These are phyloP conservation scores for Chlorella sorokiniana DNA, from an alignment of 139 green algal species.

Conservation along the genomic window DNA sequence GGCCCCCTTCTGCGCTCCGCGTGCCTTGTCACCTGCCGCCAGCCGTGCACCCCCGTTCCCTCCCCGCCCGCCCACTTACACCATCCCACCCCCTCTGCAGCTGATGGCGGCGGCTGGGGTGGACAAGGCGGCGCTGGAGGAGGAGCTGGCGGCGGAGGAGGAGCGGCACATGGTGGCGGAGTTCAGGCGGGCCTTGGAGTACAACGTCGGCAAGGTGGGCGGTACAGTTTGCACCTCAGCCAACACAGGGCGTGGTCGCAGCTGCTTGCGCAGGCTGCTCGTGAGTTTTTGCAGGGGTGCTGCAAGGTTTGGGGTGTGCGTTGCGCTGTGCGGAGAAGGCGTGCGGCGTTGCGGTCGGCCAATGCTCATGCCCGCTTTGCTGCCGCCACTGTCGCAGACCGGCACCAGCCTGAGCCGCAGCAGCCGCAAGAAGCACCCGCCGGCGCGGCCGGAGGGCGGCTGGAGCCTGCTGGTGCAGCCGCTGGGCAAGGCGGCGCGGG, in stretches of 20 bases:
- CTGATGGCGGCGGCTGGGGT: constrained; percentile 6
- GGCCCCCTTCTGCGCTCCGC: not conserved
- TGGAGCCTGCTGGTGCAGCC: constrained; percentile 54
- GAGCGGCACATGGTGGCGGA: constrained; percentile 43
- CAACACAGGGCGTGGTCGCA: not conserved
- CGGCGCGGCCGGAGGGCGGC: constrained; percentile 41
- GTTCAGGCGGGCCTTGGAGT: constrained; percentile 47
- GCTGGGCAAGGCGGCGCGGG: constrained; percentile 34
- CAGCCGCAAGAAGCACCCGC: constrained; percentile 35
- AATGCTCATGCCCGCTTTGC: too few relatives aligned
- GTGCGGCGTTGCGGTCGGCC: not conserved
- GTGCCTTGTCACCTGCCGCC: too few relatives aligned
- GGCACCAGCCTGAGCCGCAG: constrained; percentile 36
- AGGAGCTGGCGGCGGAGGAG: constrained; percentile 36
- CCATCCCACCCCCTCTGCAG: not conserved
- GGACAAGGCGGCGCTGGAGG: constrained; percentile 18
- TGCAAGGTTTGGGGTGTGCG: too few relatives aligned
- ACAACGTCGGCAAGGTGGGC: constrained; percentile 49
- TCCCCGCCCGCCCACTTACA: not conserved
- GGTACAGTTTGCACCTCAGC: too few relatives aligned
- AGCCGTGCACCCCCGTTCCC: too few relatives aligned
- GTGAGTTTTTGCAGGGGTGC: too few relatives aligned
- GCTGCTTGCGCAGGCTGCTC: too few relatives aligned
- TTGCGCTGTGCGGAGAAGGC: not conserved
- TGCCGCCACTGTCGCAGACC: constrained; percentile 16